Conservation (phyloP, 31 red algal genomes). For the Porphyra umbilicalis region DNA sequence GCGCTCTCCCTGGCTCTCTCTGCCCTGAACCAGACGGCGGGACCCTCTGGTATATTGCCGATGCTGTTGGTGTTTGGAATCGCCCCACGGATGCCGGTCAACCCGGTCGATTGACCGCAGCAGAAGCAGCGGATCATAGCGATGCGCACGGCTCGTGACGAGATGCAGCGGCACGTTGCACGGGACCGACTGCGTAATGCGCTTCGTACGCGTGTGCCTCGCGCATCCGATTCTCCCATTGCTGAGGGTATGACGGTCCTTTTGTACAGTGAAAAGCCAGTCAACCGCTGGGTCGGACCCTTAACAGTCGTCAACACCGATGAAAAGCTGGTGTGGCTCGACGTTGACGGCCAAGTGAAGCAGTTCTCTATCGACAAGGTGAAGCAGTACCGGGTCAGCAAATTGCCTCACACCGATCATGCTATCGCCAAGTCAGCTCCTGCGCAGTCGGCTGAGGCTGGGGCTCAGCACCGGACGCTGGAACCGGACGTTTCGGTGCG, state of each 20-base stretch:
- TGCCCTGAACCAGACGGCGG: not conserved
- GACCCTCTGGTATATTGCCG: not conserved
- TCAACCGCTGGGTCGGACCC: constrained; percentile 6
- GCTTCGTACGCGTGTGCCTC: not conserved
- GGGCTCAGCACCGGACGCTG: not conserved
- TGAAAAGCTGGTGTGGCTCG: not conserved
- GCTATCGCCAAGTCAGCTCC: too few relatives aligned
- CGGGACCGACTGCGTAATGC: not conserved
- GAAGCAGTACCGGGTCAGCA: not conserved
- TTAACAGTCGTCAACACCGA: not conserved
- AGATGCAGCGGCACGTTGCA: not conserved
- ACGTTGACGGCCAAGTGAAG: not conserved
- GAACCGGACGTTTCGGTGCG: not conserved
- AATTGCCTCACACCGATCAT: not conserved
- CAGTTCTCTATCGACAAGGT: constrained; percentile 5
- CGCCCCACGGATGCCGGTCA: constrained; percentile 1
- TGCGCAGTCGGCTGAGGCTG: too few relatives aligned
- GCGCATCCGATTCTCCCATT: not conserved
- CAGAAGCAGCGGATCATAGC: not conserved
- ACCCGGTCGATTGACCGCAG: not conserved
- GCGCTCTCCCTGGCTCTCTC: not conserved
- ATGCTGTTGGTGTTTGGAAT: constrained; percentile 14
- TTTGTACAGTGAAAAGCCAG: not conserved
- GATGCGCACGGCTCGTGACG: not conserved
- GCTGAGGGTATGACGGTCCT: not conserved